Evolutionary conservation across 2,329 filamentous ascomycete species (phyloP).

Genomic region (Pseudogymnoascus pannorum): DNA sequence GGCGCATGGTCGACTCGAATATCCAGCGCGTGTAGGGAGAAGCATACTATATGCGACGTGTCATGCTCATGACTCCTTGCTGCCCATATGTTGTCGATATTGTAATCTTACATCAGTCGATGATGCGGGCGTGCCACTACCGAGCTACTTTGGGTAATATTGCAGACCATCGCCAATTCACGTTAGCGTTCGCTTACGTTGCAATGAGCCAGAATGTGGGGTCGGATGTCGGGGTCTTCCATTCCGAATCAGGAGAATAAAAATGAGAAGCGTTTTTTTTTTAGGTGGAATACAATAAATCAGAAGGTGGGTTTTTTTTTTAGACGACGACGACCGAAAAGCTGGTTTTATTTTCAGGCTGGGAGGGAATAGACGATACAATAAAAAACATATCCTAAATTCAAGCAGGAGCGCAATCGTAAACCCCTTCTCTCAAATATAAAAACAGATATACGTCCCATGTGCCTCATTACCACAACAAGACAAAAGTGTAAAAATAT

Average conservation of each 20-base stretch:
- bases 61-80: conserved; percentile 6
- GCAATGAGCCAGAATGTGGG: background rate
- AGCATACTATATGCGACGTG: conserved; percentile 24
- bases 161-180: conserved; percentile 5
- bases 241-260: background rate
- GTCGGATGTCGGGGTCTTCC: background rate
- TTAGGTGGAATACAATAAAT: too few species aligned
- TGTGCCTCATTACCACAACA: background rate
- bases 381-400: background rate
- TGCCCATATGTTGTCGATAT: conserved; percentile 4
- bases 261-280: too few species aligned
- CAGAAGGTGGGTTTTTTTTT: too few species aligned
- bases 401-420: background rate
- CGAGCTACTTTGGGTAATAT: conserved; percentile 1
- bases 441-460: background rate
- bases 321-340: too few species aligned
- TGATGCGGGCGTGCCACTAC: conserved; percentile 1
- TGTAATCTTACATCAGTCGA: conserved; percentile 7
- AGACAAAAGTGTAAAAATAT: background rate
- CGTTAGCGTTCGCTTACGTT: conserved; percentile 7
- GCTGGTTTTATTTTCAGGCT: too few species aligned
- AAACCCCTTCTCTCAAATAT: background rate
- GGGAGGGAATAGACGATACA: background rate
- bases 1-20: conserved; percentile 27
- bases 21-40: conserved; percentile 24